Percentiles rank a stretch among this genome's conserved stretches.
Conservation (phyloP, 2,329 filamentous ascomycete species). For the Geoglossum cookeanum region DNA sequence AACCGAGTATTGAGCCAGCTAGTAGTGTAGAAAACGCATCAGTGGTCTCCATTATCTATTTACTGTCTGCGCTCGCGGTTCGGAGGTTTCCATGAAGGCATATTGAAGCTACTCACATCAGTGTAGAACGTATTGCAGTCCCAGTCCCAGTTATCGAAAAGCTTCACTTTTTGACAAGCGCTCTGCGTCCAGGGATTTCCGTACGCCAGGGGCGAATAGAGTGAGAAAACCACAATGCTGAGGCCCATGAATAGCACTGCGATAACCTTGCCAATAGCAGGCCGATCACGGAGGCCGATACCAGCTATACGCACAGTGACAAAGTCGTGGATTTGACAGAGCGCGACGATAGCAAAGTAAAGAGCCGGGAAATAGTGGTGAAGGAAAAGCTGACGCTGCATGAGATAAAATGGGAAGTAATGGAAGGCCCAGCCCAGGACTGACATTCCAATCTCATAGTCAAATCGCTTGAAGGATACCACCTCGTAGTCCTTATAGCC, state of each 20-base stretch:
- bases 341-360: constrained; percentile 78
- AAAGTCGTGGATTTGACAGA: constrained; percentile 84
- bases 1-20: constrained; percentile 10
- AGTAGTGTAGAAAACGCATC: background rate
- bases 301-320: constrained; percentile 50
- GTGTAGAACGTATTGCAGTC: constrained; percentile 89
- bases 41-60: constrained; percentile 1
- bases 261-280: constrained; percentile 54
- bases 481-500: constrained; percentile 73
- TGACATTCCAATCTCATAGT: constrained; percentile 83
- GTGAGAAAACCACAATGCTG: constrained; percentile 54
- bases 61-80: background rate
- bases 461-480: constrained; percentile 80
- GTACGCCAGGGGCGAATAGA: constrained; percentile 83
- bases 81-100: constrained; percentile 1
- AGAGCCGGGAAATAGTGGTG: constrained; percentile 97
- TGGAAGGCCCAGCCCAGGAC: constrained; percentile 93
- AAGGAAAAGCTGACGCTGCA: constrained; percentile 94
- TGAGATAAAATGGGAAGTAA: constrained; percentile 97
- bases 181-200: constrained; percentile 85
- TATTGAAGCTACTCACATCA: constrained; percentile 45
- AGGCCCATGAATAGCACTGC: constrained; percentile 56
- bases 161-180: constrained; percentile 71
- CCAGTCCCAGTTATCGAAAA: constrained; percentile 86
- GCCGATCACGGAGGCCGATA: constrained; percentile 48